Evolutionary conservation across 2,329 filamentous ascomycete species (phyloP), one percentile per base, ranked within the genome.

Genomic region (Claviceps quebecensis): DNA sequence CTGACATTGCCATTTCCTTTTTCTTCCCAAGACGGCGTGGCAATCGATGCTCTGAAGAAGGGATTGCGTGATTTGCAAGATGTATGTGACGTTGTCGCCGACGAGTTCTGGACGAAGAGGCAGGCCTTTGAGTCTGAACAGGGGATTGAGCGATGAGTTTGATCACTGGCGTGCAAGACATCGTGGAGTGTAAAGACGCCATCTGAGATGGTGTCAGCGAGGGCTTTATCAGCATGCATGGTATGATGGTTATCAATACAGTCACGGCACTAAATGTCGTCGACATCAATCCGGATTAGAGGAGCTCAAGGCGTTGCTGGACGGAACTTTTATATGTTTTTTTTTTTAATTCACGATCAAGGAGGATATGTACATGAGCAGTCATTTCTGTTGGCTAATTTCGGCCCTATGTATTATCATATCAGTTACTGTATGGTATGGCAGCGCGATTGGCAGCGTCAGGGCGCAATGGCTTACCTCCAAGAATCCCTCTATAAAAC

Each of bases 401-500:
- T 65, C 77, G 77, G 58, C 75, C 75, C 75, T 78, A 55, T 56
- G 34, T 43, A 40, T 36, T 57, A 65, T 54, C 63, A 55, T 51
- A 54, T 49, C n/a, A 46, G 8, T 13, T 19, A 39, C 13, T 43
- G 23, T 43, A 38, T 44, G 29, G 29, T 11, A 9, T 14, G 41
- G n/a, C 43, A 23, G 47, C 46, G 29, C 22, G 6, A 17, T 37
- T 23, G 22, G 38, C 22, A n/a, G 40, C 8, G 36, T 29, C 8
- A 17, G 13, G 16, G 13, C 39, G 17, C 34, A 26, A 9, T 22
- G 52, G 66, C 80, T 66, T 72, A 90, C 93, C 86, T 97, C 88
- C 63, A 98, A 75, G 75, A 98, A 98, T 48, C 88, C 88, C 60
- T 83, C 78, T 73, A 98, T 94, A 73, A 98, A 98, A 74, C 80